Evolutionary conservation across 163 green algal genomes (phyloP).

Genomic region (Prototheca cutis): DNA sequence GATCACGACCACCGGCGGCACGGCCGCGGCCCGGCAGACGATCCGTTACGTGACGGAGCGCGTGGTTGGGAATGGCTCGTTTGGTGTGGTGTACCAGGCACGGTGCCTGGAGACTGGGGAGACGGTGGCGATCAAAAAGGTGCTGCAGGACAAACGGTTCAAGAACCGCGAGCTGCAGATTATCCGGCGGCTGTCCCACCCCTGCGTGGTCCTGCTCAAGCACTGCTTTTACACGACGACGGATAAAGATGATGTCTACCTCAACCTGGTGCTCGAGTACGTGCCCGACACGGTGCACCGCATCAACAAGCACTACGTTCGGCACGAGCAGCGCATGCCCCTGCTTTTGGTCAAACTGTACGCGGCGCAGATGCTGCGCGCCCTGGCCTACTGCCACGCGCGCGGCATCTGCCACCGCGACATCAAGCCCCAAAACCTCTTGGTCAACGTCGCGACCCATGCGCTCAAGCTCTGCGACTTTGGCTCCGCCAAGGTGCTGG

Average conservation of each 20-base stretch:
- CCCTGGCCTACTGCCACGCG: constrained; percentile 83
- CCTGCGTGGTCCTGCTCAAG: constrained; percentile 91
- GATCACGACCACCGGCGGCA: constrained; percentile 29
- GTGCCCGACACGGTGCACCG: constrained; percentile 96
- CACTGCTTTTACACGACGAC: constrained; percentile 95
- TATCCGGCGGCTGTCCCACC: constrained; percentile 92
- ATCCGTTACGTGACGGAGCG: constrained; percentile 79
- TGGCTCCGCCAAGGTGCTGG: constrained; percentile 87
- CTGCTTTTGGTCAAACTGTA: constrained; percentile 95
- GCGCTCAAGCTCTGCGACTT: constrained; percentile 99
- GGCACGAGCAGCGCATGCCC: constrained; percentile 87
- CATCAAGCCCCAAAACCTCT: constrained; percentile 99
- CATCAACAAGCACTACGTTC: constrained; percentile 92
- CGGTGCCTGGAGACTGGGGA: constrained; percentile 90
- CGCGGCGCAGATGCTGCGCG: constrained; percentile 93
- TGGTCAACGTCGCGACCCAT: constrained; percentile 88
- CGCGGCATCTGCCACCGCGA: constrained; percentile 95
- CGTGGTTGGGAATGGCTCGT: constrained; percentile 95
- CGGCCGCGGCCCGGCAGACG: constrained; percentile 9
- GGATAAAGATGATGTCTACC: constrained; percentile 77
- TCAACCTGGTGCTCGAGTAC: constrained; percentile 97
- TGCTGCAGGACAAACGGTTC: constrained; percentile 98
- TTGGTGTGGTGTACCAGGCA: constrained; percentile 95
- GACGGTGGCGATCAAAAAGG: constrained; percentile 98
- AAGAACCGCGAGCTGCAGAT: constrained; percentile 99